phyloP scores from a whole-genome alignment of 148 eudicot species.

The Suaeda aralocaspica region DNA sequence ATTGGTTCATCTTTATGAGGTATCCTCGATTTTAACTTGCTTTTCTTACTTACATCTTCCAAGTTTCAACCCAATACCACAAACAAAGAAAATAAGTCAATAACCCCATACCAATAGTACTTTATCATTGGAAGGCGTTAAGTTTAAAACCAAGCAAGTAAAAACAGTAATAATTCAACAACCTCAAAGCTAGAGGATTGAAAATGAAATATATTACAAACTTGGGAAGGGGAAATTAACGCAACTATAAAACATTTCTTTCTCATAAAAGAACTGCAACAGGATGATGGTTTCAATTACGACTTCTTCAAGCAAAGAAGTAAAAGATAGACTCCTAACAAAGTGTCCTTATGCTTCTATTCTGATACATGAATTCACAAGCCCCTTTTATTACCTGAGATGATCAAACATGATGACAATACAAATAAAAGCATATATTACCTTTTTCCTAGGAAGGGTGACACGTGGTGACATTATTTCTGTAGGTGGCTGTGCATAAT shows the following conservation, averaged over 20 bases:
- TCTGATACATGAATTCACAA: neutral
- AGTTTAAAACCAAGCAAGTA: no score
- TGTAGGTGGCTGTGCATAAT: conserved; percentile 92
- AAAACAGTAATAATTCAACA: no score
- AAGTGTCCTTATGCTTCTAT: neutral
- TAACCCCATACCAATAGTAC: no score
- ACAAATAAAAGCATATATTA: conserved; percentile 20
- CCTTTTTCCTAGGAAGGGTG: conserved; percentile 93
- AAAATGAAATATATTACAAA: no score
- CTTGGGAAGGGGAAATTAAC: neutral
- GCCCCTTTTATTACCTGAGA: neutral
- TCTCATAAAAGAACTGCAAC: neutral
- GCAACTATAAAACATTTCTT: neutral
- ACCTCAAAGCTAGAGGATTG: no score
- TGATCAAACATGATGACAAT: neutral
- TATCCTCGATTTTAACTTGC: neutral
- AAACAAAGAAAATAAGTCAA: no score
- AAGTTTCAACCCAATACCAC: no score
- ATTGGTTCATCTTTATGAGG: conserved; percentile 1
- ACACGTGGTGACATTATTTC: conserved; percentile 93
- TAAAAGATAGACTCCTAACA: neutral
- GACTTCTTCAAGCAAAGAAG: neutral
- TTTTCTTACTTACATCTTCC: no score
- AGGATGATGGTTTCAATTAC: neutral
- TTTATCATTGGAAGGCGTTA: no score